Base-by-base conservation (phyloP, 306 rosid species). In the Cicer cuneatum region DNA sequence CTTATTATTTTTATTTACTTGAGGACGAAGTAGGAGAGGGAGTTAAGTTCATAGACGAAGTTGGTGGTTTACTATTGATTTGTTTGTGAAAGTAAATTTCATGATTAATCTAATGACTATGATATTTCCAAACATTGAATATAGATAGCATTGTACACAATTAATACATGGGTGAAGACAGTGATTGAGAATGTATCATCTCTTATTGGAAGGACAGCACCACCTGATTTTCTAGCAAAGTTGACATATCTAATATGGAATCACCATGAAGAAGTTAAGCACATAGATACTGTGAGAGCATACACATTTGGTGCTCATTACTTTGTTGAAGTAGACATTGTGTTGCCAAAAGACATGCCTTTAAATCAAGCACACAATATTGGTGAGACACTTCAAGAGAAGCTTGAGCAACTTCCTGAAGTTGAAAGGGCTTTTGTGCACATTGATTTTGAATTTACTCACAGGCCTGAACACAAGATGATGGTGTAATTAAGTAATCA, bases 361-460 rank as follows among this genome's bases (percentile, higher is more conserved):
- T 83, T 91, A 45, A 51, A 80, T 40, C 66, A 80, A 79, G 95
- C 97, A 5, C 97, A 91, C 73, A 85, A 91, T 54, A 91, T 91
- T 60, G 97, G 92, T 0, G 97, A 91, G 87, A 80, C 83, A 24
- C 91, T 91, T 18, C 97, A 91, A 71, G 92, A 73, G 77, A 89
- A 91, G 75, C 79, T 91, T 2, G 97, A 91, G 81, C 91, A 83
- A 38, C 89, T 89, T 66, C 88, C 91, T 16, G 89, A 87, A 37
- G 95, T 91, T 14, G 97, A 91, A 68, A 78, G 92, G 56, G 97
- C 97, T 56, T 91, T 91, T 43, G 97, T 91, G 69, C 97, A 91
- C 67, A 76, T 83, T 10, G 97, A 91, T 82, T 91, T 87, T 63
- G 97, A 91, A 79, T 89, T 63, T 39, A 75, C 89, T 78, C 95